Base-by-base conservation (phyloP, 202 grass and related monocot species). In the Zizania palustris region DNA sequence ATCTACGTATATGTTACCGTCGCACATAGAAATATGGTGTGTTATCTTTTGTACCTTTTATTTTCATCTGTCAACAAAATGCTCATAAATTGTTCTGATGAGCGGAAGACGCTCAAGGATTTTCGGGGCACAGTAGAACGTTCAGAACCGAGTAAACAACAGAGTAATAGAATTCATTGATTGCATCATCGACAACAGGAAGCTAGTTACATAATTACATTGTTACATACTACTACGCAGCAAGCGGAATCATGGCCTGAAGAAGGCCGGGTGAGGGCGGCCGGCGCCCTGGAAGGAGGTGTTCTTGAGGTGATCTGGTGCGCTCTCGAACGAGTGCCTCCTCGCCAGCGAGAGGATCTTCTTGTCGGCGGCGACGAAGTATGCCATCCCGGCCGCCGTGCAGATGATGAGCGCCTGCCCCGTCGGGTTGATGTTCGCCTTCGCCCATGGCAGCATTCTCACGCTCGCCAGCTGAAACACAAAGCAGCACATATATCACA, bases 361-460 rank as follows among this genome's bases (percentile, higher is more conserved):
- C 80, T 95, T 95, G 75, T 93, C 82, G 0, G 86, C 90, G 1
- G 82, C 90, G 3, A 92, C 81, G 66, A 92, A 92, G 77, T 89
- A 92, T 0, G 90, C 86, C 83, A 86, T 81, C 0, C 90, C 90
- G 0, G 90, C 90, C 6, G 51, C 51, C 51, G 90, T 89, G 19
- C 76, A 89, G 72, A 92, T 80, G 65, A 92, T 92, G 42, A 92
- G 75, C 0, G 86, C 83, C 72, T 92, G 90, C n/a, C 82, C 90
- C 0, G 90, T 86, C 21, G 82, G 83, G 63, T 92, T 92, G 54
- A 92, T 84, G 71, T 92, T 86, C 0, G 82, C 66, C 20, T 64
- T 86, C 6, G 90, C 90, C 86, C 86, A 92, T 0, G 90, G 90
- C 18, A 89, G 71, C 86, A 92, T 92, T 65, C 83, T 49, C 57